phyloP scores from a whole-genome alignment of 768 basidiomycete species.

The Candolleomyces efflorescens region DNA sequence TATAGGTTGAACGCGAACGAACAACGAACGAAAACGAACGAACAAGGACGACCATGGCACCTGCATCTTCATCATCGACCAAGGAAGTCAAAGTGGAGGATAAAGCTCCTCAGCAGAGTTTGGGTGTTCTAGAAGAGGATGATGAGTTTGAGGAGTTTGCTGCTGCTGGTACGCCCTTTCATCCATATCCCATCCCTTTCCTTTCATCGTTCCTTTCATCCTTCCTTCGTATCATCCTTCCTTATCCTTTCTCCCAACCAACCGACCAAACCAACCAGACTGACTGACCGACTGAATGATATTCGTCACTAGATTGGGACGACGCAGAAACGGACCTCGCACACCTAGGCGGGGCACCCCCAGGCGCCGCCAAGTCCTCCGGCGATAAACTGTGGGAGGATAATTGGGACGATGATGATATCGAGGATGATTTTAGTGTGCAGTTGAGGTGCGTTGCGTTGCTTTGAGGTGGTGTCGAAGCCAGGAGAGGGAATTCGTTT shows the following conservation, averaged over 20 bases:
- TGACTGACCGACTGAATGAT: no score
- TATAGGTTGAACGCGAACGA: no score
- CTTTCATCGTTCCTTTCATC: background rate
- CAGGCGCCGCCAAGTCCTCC: slow-evolving; percentile 72
- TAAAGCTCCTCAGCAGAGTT: slow-evolving; percentile 22
- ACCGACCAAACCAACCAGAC: no score
- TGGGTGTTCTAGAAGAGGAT: slow-evolving; percentile 93
- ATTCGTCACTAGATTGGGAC: slow-evolving; percentile 92
- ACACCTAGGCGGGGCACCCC: slow-evolving; percentile 68
- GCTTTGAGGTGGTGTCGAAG: background rate
- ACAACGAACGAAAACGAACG: no score
- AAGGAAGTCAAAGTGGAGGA: background rate
- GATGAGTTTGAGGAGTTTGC: slow-evolving; percentile 96
- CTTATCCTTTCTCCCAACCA: no score
- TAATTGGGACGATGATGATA: slow-evolving; percentile 99
- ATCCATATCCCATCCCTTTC: no score
- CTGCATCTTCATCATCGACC: slow-evolving; percentile 2
- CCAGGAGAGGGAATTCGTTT: no score
- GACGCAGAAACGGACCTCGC: slow-evolving; percentile 81
- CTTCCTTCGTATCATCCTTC: background rate
- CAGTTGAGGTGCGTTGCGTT: slow-evolving; percentile 73
- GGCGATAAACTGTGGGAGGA: slow-evolving; percentile 98
- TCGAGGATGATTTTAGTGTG: slow-evolving; percentile 95
- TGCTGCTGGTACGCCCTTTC: slow-evolving; percentile 59
- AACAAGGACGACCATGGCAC: background rate